Percentiles rank a stretch among this genome's conserved stretches.
Conservation (phyloP, 768 basidiomycete species). For the Lactarius indigo region DNA sequence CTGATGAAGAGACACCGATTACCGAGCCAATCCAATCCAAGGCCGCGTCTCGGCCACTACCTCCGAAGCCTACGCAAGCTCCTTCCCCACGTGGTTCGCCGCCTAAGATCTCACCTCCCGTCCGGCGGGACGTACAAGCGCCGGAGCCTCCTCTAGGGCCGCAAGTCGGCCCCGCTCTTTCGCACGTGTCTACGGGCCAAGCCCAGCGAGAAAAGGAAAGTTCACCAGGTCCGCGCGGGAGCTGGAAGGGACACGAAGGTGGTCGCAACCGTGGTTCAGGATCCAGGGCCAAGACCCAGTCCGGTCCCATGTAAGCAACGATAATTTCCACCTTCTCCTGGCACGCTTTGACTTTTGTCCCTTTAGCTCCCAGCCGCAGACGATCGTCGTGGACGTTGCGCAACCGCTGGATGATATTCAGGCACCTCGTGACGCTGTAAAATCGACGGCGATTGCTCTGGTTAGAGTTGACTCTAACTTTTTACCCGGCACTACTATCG, state of each 20-base stretch:
- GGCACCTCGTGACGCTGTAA: conserved; percentile 70
- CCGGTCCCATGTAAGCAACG: conserved; percentile 53
- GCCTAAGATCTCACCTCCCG: conserved; percentile 54
- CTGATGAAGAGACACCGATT: conserved; percentile 32
- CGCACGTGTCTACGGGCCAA: conserved; percentile 38
- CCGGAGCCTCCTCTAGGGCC: conserved; percentile 49
- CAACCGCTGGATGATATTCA: conserved; percentile 70
- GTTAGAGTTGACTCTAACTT: conserved; percentile 84
- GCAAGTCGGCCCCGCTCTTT: conserved; percentile 24
- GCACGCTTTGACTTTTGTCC: not conserved
- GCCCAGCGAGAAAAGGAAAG: conserved; percentile 59
- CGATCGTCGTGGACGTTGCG: conserved; percentile 71
- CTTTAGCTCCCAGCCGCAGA: conserved; percentile 58
- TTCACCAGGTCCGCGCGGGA: conserved; percentile 59
- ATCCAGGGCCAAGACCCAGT: conserved; percentile 44
- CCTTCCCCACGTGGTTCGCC: conserved; percentile 64
- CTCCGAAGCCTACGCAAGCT: conserved; percentile 48
- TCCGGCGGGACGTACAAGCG: conserved; percentile 44
- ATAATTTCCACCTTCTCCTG: not conserved
- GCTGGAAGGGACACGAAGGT: conserved; percentile 35
- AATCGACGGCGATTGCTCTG: conserved; percentile 86
- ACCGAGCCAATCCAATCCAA: conserved; percentile 40
- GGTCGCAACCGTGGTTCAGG: conserved; percentile 39
- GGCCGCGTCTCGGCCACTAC: conserved; percentile 56
- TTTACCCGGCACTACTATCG: conserved; percentile 82